Base-by-base conservation (phyloP, 2,329 filamentous ascomycete species). In the Fusarium sp. region DNA sequence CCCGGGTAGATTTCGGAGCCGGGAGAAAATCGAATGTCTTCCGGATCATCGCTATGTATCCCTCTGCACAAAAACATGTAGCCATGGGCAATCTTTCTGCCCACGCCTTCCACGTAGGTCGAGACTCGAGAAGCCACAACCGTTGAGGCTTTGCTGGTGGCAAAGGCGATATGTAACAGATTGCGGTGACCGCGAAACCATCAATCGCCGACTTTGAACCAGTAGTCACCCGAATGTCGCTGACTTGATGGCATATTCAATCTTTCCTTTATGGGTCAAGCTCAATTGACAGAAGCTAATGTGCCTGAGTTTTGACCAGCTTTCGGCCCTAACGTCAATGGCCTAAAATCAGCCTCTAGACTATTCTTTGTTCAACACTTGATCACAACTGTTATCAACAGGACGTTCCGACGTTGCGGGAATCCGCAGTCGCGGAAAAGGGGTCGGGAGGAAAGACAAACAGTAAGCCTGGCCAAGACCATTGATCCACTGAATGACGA, bases 401-500 rank as follows among this genome's bases (percentile, higher is more conserved):
- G 25, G 24, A 48, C 20, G 18, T 25, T 40, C 30, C 32, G 69
- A 44, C 57, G 53, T 65, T 38, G 34, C 34, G 34, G 10, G 27
- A 38, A 34, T 41, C 24, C n/a, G 32, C 49, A 27, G 13, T 29
- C 15, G 13, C 11, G 48, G 52, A 64, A 70, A 72, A 63, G 62
- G 58, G 63, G 48, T 46, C 15, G 44, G 27, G 27, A 59, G 40
- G 34, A 57, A 49, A 52, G 45, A 49, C 58, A 49, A 49, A 67
- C 58, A 60, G 65, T 63, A 60, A 55, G 61, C 44, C 57, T 62
- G 47, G 65, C 53, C 62, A 58, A 63, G 61, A 53, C 47, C 57
- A 62, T 24, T 27, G 63, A 60, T 63, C 71, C 72, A 74, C 73
- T 47, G 48, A 65, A 75, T 75, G 72, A 73, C 59, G 72, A 72